Conservation (phyloP, 2,329 filamentous ascomycete genomes). For the Xylariaceae sp. region DNA sequence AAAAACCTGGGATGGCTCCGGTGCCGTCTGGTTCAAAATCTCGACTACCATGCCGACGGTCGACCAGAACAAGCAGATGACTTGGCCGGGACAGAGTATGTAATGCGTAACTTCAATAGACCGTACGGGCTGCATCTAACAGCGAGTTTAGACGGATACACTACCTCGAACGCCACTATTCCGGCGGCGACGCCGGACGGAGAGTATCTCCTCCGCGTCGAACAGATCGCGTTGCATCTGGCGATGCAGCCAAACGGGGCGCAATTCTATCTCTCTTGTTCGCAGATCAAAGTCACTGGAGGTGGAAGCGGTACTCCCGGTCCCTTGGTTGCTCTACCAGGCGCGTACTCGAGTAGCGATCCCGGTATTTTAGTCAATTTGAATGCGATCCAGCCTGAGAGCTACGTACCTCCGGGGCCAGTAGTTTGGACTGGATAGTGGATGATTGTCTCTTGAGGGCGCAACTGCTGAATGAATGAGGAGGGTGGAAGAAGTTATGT, state of each 20-base stretch:
- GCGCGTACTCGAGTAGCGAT: constrained; percentile 36
- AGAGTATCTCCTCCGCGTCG: constrained; percentile 36
- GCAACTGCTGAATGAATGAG: no score
- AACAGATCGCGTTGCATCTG: constrained; percentile 35
- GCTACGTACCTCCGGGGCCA: constrained; percentile 24
- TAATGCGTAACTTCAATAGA: no score
- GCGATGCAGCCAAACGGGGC: constrained; percentile 32
- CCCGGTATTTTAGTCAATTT: constrained; percentile 32
- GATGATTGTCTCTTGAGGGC: no score
- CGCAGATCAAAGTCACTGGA: constrained; percentile 36
- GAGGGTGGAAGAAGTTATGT: no score
- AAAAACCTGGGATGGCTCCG: constrained; percentile 35
- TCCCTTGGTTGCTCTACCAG: constrained; percentile 29
- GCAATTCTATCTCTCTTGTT: constrained; percentile 37
- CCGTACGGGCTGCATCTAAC: no score
- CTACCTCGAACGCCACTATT: constrained; percentile 29
- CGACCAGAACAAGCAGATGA: constrained; percentile 29
- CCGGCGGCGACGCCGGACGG: constrained; percentile 32
- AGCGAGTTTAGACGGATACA: no score
- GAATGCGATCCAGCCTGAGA: constrained; percentile 28
- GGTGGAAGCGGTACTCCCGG: constrained; percentile 25
- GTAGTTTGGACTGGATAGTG: constrained; percentile 11
- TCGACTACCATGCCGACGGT: constrained; percentile 36
- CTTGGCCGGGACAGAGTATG: constrained; percentile 36
- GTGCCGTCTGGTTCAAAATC: constrained; percentile 41